A percentile compares a stretch with the other conserved stretches of the same genome.
Evolutionary conservation across 768 basidiomycete species (phyloP).

Genomic region (Tulasnella sp.): DNA sequence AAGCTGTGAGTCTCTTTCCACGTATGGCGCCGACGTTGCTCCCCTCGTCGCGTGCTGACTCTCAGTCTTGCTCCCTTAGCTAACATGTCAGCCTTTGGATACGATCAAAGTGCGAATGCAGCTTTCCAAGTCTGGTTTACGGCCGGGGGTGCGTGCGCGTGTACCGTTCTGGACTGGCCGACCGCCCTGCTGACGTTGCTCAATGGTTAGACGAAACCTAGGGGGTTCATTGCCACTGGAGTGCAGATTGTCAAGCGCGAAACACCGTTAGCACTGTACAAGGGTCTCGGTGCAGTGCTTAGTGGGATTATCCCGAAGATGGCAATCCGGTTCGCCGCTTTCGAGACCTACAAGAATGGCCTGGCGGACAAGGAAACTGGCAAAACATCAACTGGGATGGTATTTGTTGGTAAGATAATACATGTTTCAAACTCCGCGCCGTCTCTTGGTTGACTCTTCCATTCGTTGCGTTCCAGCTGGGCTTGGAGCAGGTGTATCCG

Average conservation of each 20-base stretch:
- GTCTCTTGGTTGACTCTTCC: background rate
- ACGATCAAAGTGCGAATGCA: conserved; percentile 99
- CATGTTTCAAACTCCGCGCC: background rate
- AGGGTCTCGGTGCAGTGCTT: conserved; percentile 92
- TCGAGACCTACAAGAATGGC: conserved; percentile 87
- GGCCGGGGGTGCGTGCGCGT: conserved; percentile 64
- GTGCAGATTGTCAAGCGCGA: conserved; percentile 79
- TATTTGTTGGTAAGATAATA: conserved; percentile 73
- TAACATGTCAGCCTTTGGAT: conserved; percentile 87
- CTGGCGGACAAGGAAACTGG: conserved; percentile 71
- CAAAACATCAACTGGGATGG: conserved; percentile 64
- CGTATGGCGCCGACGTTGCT: conserved; percentile 22
- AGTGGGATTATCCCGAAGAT: conserved; percentile 98
- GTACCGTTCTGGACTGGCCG: background rate
- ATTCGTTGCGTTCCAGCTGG: conserved; percentile 51
- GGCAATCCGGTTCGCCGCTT: conserved; percentile 97
- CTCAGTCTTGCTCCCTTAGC: conserved; percentile 33
- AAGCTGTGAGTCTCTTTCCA: conserved; percentile 57
- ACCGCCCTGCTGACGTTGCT: background rate
- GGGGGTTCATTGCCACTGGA: conserved; percentile 90
- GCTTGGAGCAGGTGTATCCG: conserved; percentile 88
- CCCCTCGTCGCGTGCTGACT: conserved; percentile 1
- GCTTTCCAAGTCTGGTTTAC: conserved; percentile 69
- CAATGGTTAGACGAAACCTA: conserved; percentile 66
- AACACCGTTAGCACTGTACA: conserved; percentile 93